These are phyloP conservation scores for Botrytis deweyae DNA, from an alignment of 2,329 filamentous ascomycete species.

Conservation along the genomic window DNA sequence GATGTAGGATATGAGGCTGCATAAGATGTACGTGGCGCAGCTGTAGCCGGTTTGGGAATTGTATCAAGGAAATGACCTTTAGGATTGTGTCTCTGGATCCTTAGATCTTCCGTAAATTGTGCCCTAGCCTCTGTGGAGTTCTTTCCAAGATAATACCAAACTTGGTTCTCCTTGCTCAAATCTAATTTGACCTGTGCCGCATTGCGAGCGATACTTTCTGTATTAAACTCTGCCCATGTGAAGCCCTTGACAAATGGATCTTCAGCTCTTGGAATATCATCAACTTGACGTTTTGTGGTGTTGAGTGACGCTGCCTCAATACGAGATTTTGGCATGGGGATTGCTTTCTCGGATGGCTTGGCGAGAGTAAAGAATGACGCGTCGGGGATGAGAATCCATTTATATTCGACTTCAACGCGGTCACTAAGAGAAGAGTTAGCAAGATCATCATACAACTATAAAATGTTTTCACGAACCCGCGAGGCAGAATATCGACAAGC, in stretches of 20 bases:
- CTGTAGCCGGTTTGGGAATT: constrained; percentile 54
- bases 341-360: constrained; percentile 71
- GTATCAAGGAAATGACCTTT: constrained; percentile 73
- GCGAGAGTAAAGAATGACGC: constrained; percentile 67
- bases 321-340: constrained; percentile 65
- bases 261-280: constrained; percentile 63
- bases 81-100: constrained; percentile 58
- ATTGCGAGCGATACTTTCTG: constrained; percentile 55
- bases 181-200: constrained; percentile 67
- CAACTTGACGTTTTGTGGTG: constrained; percentile 57
- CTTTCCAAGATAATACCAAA: constrained; percentile 87
- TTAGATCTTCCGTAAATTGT: constrained; percentile 81
- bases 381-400: constrained; percentile 75
- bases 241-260: constrained; percentile 67
- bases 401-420: constrained; percentile 77
- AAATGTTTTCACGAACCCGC: constrained; percentile 61
- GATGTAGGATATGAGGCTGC: constrained; percentile 38
- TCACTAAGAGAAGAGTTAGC: constrained; percentile 57
- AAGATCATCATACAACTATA: constrained; percentile 23
- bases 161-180: constrained; percentile 66
- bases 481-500: constrained; percentile 79
- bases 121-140: constrained; percentile 86
- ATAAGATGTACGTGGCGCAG: constrained; percentile 41
- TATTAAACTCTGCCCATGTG: constrained; percentile 79
- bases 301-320: constrained; percentile 67